phyloP scores from a whole-genome alignment of 768 basidiomycete species.

The Clitopilus passeckerianus region DNA sequence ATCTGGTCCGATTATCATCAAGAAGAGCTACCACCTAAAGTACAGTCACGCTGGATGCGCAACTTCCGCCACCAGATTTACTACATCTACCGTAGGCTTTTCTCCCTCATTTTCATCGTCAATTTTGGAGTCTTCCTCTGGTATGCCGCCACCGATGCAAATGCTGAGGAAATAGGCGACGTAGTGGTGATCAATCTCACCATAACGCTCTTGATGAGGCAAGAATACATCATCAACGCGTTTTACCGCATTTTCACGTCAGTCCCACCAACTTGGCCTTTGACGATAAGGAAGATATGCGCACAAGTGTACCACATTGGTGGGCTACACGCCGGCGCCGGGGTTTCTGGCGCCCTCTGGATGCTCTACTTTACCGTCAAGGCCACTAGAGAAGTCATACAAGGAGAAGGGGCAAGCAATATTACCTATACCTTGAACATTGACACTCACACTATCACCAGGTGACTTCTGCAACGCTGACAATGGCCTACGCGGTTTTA shows the following conservation, averaged over 20 bases:
- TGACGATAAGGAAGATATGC: conserved; percentile 45
- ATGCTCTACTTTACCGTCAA: conserved; percentile 42
- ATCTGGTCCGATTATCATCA: conserved; percentile 52
- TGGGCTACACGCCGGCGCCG: conserved; percentile 57
- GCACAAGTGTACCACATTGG: conserved; percentile 61
- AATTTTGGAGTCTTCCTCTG: conserved; percentile 51
- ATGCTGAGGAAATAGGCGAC: conserved; percentile 30
- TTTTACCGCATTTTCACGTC: conserved; percentile 50
- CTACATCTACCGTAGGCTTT: conserved; percentile 53
- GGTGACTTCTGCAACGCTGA: conserved; percentile 4
- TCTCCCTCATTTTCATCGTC: conserved; percentile 49
- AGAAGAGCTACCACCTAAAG: conserved; percentile 46
- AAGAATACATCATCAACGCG: conserved; percentile 54
- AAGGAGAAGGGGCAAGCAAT: conserved; percentile 26
- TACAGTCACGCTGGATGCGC: conserved; percentile 35
- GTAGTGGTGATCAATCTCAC: conserved; percentile 42
- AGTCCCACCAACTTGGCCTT: conserved; percentile 50
- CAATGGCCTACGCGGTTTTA: conserved; percentile 6
- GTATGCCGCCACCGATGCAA: conserved; percentile 25
- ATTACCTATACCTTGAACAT: neutral
- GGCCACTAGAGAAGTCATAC: conserved; percentile 43
- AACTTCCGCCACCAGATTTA: conserved; percentile 53
- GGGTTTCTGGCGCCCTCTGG: conserved; percentile 50
- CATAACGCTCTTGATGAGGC: conserved; percentile 45
- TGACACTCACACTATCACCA: neutral